Evolutionary conservation across 2,329 filamentous ascomycete genomes (phyloP), one percentile per base, ranked within the genome.

Genomic region (Microsporum canis): DNA sequence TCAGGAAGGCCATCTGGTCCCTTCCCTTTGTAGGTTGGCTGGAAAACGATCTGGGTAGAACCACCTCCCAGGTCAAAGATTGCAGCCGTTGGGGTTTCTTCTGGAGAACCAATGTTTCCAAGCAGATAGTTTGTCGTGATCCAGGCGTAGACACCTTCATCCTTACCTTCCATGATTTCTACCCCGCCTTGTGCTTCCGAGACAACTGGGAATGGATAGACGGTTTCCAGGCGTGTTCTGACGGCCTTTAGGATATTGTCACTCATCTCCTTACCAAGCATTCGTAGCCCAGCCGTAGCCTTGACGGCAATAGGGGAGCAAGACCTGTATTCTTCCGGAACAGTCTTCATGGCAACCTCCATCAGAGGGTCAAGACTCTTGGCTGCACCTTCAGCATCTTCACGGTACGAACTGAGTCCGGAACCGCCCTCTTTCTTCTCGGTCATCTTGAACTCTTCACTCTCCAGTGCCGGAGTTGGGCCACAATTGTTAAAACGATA

Each of bases 401-500:
- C 82, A 70, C 87, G 87, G 76, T 91, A 99, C 41, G 90, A 88
- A 72, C 91, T 96, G 68, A 99, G 79, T 27, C 86, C 86, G 27
- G 83, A 84, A 77, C 94, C 79, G 63, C 91, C 90, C 60, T 89
- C 82, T 67, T 83, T 85, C 82, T 90, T 92, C 72, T 89, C 85
- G 8, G 91, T 97, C 88, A 91, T 91, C 79, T 92, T 86, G 76
- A 99, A 99, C 62, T 89, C 82, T 73, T 99, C 94, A 71, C 85
- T 80, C 77, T 99, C 94, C 58, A 99, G 83, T 77, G 96, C 91
- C 31, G 94, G 94, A n/a, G 91, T 91, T 5, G 89, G 78, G 10
- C 91, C 94, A 78, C 92, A 99, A 79, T 97, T 97, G 81, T 97
- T 97, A 84, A 97, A 99, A 72, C 91, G 89, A 82, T 96, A 99